Percentiles rank a stretch among this genome's conserved stretches.
Conservation (phyloP, 305 asterid species). For the Plantago coronopus region DNA sequence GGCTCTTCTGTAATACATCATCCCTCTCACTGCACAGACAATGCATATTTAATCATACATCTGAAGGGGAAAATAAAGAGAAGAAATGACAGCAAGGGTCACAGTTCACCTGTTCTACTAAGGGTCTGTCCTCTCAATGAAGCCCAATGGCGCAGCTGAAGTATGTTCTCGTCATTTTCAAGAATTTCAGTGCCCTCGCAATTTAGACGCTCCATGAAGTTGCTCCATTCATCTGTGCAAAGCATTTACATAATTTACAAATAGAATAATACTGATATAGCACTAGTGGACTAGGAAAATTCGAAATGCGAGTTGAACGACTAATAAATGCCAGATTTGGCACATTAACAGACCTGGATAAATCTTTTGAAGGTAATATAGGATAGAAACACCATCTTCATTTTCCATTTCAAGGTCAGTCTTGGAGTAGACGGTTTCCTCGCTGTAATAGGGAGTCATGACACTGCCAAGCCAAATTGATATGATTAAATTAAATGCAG, state of each 20-base stretch:
- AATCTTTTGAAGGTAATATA: constrained; percentile 80
- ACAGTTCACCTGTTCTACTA: constrained; percentile 24
- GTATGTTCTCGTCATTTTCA: constrained; percentile 57
- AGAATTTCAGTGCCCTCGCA: constrained; percentile 67
- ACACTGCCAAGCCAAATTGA: constrained; percentile 42
- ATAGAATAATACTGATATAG: constrained; percentile 4
- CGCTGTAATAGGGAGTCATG: constrained; percentile 81
- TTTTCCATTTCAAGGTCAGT: constrained; percentile 69
- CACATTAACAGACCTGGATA: constrained; percentile 60
- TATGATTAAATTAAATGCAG: constrained; percentile 5
- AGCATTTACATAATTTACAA: constrained; percentile 9
- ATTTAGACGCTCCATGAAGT: constrained; percentile 72
- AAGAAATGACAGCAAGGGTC: background rate
- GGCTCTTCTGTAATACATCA: constrained; percentile 95
- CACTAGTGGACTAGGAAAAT: background rate
- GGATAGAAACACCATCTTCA: constrained; percentile 87
- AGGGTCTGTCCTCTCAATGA: constrained; percentile 82
- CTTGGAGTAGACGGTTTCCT: constrained; percentile 78
- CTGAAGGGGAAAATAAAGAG: constrained; percentile 14
- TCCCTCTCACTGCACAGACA: constrained; percentile 67
- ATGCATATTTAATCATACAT: constrained; percentile 11
- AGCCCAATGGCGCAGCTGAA: constrained; percentile 76
- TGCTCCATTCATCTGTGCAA: constrained; percentile 74
- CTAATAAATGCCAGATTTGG: constrained; percentile 16
- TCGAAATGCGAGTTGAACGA: constrained; percentile 5